Evolutionary conservation across 192 early-diverging fungal genomes (phyloP).

Genomic region (Coemansia sp.): DNA sequence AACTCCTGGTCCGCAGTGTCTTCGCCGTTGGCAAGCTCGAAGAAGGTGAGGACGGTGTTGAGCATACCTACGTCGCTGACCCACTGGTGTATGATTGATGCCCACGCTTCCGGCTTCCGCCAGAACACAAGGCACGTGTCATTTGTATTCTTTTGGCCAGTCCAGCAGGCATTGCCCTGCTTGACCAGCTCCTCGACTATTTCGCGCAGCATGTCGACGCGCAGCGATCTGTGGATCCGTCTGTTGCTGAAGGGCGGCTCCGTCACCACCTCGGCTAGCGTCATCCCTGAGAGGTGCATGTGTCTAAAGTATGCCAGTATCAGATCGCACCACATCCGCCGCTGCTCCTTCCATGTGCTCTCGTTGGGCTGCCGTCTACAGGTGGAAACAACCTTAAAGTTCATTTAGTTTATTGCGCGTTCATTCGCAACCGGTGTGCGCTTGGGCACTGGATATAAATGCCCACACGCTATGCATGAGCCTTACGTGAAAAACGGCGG

Average conservation of each 20-base stretch:
- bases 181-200: conserved; percentile 74
- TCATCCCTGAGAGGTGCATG: conserved; percentile 62
- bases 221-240: conserved; percentile 64
- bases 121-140: conserved; percentile 73
- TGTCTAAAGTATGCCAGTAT: conserved; percentile 71
- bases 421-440: no score
- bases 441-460: not conserved
- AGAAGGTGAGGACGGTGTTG: conserved; percentile 81
- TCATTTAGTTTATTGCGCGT: no score
- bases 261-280: conserved; percentile 59
- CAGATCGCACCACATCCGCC: conserved; percentile 73
- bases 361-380: conserved; percentile 74
- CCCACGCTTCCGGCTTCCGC: conserved; percentile 92
- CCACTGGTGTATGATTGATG: conserved; percentile 76
- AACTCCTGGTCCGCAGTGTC: conserved; percentile 77
- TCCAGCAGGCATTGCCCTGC: conserved; percentile 59
- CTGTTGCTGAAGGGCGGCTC: conserved; percentile 69
- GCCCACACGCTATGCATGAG: not conserved
- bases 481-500: conserved; percentile 91
- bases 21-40: conserved; percentile 88
- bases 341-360: conserved; percentile 81
- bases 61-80: conserved; percentile 71
- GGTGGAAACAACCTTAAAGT: no score
- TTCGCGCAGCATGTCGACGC: conserved; percentile 64
- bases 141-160: conserved; percentile 38